Evolutionary conservation across 495 filamentous ascomycete genomes (phyloP).

Genomic region (Margaritispora aquatica): DNA sequence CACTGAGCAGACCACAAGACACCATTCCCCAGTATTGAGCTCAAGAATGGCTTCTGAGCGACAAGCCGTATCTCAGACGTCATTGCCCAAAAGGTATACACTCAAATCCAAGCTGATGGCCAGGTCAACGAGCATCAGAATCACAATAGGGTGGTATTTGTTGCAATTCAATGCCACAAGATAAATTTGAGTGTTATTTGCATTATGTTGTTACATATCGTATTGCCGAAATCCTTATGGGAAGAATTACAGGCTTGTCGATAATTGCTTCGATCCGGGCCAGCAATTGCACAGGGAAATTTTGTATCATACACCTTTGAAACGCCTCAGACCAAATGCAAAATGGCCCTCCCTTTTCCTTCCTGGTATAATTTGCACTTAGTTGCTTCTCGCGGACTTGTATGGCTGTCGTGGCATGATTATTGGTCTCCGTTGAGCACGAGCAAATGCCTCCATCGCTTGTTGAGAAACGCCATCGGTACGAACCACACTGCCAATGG

Average conservation of each 20-base stretch:
- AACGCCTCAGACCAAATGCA: conserved; percentile 5
- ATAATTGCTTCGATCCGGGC: not conserved
- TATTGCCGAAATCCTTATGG: not conserved
- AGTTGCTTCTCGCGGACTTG: conserved; percentile 2
- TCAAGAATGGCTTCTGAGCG: too few relatives aligned
- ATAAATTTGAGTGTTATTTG: not conserved
- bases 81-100: too few relatives aligned
- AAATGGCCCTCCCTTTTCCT: not conserved
- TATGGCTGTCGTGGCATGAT: conserved; percentile 49
- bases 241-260: not conserved
- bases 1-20: too few relatives aligned
- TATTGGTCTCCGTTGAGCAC: conserved; percentile 52
- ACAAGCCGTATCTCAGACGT: too few relatives aligned
- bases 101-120: too few relatives aligned
- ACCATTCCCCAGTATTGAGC: too few relatives aligned
- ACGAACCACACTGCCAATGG: conserved; percentile 91
- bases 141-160: too few relatives aligned
- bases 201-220: not conserved
- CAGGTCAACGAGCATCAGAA: too few relatives aligned
- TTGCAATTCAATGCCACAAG: too few relatives aligned
- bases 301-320: not conserved
- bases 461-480: conserved; percentile 55
- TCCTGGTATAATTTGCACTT: not conserved
- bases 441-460: conserved; percentile 53
- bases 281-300: not conserved